Conservation (phyloP, 148 eudicot species). For the Vaccinium macrocarpon region DNA sequence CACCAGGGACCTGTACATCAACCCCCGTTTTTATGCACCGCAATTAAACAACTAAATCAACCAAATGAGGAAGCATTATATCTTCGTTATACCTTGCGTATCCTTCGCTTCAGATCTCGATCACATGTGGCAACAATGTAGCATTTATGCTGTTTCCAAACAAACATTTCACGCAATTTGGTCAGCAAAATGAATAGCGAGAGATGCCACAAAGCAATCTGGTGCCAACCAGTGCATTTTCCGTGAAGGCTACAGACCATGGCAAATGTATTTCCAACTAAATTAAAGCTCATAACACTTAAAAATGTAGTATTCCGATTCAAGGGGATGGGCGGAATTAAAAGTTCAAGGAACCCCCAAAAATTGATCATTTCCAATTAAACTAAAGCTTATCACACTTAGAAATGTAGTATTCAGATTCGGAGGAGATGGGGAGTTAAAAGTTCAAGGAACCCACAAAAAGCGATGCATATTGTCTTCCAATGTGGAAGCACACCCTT, state of each 20-base stretch:
- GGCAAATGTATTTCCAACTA: not conserved
- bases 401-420: too few species aligned
- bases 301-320: not conserved
- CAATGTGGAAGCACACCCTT: not conserved
- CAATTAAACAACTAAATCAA: not conserved
- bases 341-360: not conserved
- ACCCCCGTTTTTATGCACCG: not conserved
- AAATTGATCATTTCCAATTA: not conserved
- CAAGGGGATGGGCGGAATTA: not conserved
- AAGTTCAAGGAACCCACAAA: not conserved
- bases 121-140: slow-evolving; percentile 98
- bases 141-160: slow-evolving; percentile 76
- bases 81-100: slow-evolving; percentile 64
- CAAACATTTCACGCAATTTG: slow-evolving; percentile 12
- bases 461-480: not conserved
- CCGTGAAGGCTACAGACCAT: not conserved
- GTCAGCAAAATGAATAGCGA: slow-evolving; percentile 9
- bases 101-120: slow-evolving; percentile 95
- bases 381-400: not conserved
- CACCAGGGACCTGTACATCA: slow-evolving; percentile 80
- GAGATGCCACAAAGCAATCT: not conserved
- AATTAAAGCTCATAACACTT: not conserved
- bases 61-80: not conserved
- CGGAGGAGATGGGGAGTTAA: not conserved
- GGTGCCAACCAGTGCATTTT: not conserved